Percentiles rank a stretch among this genome's conserved stretches.
These are phyloP conservation scores for Aspergillus arachidicola DNA, from an alignment of 2,329 filamentous ascomycete genomes.

Conservation along the genomic window DNA sequence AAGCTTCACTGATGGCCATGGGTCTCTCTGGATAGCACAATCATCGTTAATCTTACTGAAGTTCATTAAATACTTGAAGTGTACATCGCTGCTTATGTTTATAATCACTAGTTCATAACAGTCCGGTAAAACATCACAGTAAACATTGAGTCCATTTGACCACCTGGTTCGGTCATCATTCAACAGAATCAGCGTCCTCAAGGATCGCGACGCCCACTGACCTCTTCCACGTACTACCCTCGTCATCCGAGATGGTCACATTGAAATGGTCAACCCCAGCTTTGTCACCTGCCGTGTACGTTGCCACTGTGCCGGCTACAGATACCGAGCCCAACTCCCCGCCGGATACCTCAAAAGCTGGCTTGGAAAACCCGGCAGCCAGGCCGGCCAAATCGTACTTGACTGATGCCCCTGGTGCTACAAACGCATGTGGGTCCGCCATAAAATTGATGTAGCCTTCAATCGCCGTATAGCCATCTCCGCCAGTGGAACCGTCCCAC, in stretches of 20 bases:
- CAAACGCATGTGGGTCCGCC: constrained; percentile 12
- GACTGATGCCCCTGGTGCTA: background rate
- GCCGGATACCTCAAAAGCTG: background rate
- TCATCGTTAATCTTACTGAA: background rate
- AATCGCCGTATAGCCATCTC: constrained; percentile 10
- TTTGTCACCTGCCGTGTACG: constrained; percentile 2
- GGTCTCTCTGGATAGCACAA: too few species aligned
- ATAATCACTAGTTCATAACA: background rate
- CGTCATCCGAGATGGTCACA: background rate
- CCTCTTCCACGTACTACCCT: constrained; percentile 11
- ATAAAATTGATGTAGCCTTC: constrained; percentile 17
- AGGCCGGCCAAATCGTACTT: background rate
- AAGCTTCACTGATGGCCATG: background rate
- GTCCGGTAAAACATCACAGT: background rate
- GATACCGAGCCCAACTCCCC: background rate
- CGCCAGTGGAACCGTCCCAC: constrained; percentile 15
- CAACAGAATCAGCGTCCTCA: background rate
- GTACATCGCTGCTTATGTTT: background rate
- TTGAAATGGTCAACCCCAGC: constrained; percentile 4
- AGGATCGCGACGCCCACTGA: constrained; percentile 9
- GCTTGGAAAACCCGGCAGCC: constrained; percentile 1
- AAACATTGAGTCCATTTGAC: background rate
- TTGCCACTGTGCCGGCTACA: background rate
- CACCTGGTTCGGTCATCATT: background rate
- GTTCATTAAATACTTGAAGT: background rate